A percentile compares a stretch with the other conserved stretches of the same genome.
phyloP scores from a whole-genome alignment of 495 filamentous ascomycete species.

The Haplographium delicatum region DNA sequence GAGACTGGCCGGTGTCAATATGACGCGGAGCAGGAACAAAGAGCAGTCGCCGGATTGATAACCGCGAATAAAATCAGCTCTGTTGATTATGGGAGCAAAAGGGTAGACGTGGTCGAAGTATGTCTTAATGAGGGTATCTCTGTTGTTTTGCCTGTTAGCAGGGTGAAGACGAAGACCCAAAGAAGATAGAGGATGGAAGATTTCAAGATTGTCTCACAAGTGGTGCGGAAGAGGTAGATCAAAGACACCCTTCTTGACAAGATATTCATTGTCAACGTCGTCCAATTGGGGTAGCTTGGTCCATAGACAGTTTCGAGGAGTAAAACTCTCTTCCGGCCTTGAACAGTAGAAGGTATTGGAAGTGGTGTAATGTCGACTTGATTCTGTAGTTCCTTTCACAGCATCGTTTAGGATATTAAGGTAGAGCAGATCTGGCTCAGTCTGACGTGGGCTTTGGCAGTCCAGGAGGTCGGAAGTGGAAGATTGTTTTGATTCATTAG shows the following conservation, averaged over 20 bases:
- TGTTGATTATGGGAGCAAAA: constrained; percentile 3
- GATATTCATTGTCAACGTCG: not conserved
- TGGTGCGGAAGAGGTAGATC: constrained; percentile 1
- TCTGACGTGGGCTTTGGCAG: not conserved
- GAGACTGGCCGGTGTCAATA: constrained; percentile 1
- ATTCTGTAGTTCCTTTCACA: not conserved
- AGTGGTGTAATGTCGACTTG: not conserved
- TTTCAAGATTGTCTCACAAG: constrained; percentile 1
- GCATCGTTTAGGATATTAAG: not conserved
- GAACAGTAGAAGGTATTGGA: not conserved
- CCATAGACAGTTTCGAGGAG: not conserved
- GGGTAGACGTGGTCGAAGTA: constrained; percentile 2
- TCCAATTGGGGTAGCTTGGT: not conserved
- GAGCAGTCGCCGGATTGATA: not conserved
- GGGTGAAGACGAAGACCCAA: constrained; percentile 2
- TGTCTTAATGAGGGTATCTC: constrained; percentile 3
- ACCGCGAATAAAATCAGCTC: constrained; percentile 2
- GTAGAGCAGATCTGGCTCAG: not conserved
- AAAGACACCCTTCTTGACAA: constrained; percentile 3
- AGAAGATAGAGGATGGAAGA: constrained; percentile 1
- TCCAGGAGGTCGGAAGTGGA: not conserved
- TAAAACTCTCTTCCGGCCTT: not conserved
- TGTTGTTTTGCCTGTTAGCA: constrained; percentile 3
- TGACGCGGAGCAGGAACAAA: not conserved
- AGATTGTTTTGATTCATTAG: not conserved